These are phyloP conservation scores for Dichotomocladium elegans DNA, from an alignment of 371 early-diverging fungal genomes.

Conservation along the genomic window DNA sequence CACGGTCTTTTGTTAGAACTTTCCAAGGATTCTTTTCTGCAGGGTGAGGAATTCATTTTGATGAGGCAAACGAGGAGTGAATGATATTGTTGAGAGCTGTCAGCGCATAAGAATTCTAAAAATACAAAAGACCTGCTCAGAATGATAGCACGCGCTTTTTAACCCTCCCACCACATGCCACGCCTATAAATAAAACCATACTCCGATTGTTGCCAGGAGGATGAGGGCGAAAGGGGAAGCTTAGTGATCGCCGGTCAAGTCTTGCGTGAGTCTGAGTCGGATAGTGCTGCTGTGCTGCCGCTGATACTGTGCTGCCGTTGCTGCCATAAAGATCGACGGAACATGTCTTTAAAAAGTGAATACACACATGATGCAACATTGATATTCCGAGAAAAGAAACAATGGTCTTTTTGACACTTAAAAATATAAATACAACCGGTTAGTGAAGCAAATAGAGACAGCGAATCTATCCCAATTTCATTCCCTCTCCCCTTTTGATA, in stretches of 20 bases:
- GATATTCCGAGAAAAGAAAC: constrained; percentile 7
- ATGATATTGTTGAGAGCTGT: background rate
- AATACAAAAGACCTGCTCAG: background rate
- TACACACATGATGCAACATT: constrained; percentile 6
- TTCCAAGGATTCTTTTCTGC: background rate
- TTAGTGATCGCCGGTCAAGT: no score
- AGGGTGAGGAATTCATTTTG: background rate
- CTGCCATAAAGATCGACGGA: constrained; percentile 4
- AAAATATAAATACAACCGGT: constrained; percentile 3
- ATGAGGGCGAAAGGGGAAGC: no score
- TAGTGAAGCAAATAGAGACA: no score
- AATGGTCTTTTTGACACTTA: background rate
- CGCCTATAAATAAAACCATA: no score
- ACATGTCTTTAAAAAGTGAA: no score
- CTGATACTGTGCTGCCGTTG: constrained; percentile 1
- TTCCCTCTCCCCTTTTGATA: background rate
- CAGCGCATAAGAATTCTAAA: background rate
- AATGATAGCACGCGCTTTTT: background rate
- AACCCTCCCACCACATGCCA: no score
- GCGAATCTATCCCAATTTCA: no score
- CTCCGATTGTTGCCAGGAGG: no score
- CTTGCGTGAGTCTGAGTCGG: no score
- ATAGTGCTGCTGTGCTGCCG: no score
- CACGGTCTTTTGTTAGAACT: background rate
- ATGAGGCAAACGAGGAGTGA: background rate